Conservation (phyloP, 2,329 filamentous ascomycete species). For the Ceratocystis papillata region DNA sequence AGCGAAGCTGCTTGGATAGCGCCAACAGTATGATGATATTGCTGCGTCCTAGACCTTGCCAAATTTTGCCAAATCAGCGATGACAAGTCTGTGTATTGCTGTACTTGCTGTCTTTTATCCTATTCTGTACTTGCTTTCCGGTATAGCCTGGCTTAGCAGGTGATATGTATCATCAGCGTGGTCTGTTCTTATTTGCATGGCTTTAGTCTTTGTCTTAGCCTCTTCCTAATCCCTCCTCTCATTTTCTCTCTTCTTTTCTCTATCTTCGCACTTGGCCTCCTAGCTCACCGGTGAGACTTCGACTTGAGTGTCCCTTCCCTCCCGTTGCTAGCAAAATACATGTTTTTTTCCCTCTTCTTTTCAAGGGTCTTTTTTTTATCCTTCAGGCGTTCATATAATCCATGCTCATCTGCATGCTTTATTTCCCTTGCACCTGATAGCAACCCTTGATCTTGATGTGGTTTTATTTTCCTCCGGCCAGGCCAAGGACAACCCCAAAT, state of each 20-base stretch:
- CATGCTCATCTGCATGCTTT: slow-evolving; percentile 2
- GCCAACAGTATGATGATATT: not conserved
- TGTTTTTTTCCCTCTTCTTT: not conserved
- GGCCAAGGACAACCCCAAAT: not conserved
- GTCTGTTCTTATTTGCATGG: not conserved
- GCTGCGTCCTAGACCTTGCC: not conserved
- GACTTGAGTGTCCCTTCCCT: not conserved
- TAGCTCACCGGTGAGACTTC: not conserved
- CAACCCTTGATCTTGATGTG: not conserved
- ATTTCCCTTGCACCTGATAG: not conserved
- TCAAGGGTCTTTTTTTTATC: not conserved
- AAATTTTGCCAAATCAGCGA: not conserved
- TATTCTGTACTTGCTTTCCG: not conserved
- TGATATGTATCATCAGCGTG: slow-evolving; percentile 1
- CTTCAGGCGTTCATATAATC: not conserved
- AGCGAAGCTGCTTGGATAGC: not conserved
- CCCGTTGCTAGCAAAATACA: not conserved
- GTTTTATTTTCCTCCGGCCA: not conserved
- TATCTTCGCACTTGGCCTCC: not conserved
- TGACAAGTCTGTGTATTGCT: not conserved
- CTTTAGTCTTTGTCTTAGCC: not conserved
- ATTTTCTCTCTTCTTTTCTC: not conserved
- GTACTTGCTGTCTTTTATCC: not conserved
- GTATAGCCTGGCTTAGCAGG: not conserved
- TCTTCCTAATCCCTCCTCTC: not conserved